A percentile compares a stretch with the other conserved stretches of the same genome.
These are phyloP conservation scores for Coemansia sp. DNA, from an alignment of 192 early-diverging fungal genomes.

Conservation along the genomic window DNA sequence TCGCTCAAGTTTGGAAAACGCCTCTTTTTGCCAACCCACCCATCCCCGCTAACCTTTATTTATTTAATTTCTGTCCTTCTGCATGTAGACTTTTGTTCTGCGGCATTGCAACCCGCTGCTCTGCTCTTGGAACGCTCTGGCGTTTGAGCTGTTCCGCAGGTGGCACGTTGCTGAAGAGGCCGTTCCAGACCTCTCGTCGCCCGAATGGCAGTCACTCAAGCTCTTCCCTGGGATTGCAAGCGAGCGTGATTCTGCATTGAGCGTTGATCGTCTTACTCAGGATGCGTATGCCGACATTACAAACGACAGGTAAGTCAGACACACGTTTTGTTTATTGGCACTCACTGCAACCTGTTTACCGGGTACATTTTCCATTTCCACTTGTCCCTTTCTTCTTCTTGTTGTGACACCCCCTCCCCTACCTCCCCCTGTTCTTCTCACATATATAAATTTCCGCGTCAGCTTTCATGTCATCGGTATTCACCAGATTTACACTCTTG, in stretches of 20 bases:
- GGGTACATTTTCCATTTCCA: too few relatives aligned
- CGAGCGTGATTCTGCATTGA: neutral
- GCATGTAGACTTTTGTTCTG: conserved; percentile 26
- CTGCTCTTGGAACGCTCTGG: conserved; percentile 40
- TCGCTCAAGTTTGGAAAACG: neutral
- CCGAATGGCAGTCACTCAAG: conserved; percentile 33
- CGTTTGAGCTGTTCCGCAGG: conserved; percentile 32
- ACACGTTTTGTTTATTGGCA: neutral
- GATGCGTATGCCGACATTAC: conserved; percentile 17
- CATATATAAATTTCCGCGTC: too few relatives aligned
- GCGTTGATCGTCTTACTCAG: conserved; percentile 11
- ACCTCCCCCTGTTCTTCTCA: too few relatives aligned
- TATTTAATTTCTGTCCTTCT: conserved; percentile 4
- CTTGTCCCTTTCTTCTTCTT: too few relatives aligned
- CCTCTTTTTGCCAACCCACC: neutral
- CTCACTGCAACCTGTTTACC: too few relatives aligned
- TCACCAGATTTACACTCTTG: too few relatives aligned
- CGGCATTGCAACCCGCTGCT: conserved; percentile 43
- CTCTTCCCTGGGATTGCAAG: conserved; percentile 25
- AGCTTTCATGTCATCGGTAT: too few relatives aligned
- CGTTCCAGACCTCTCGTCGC: conserved; percentile 33
- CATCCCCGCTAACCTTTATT: neutral
- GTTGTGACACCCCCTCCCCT: too few relatives aligned
- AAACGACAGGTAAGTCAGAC: conserved; percentile 45
- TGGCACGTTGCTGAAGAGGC: conserved; percentile 42